Percentiles rank a stretch among this genome's conserved stretches.
Evolutionary conservation across 208 protist species (phyloP).

Genomic region (Leishmania arabica): DNA sequence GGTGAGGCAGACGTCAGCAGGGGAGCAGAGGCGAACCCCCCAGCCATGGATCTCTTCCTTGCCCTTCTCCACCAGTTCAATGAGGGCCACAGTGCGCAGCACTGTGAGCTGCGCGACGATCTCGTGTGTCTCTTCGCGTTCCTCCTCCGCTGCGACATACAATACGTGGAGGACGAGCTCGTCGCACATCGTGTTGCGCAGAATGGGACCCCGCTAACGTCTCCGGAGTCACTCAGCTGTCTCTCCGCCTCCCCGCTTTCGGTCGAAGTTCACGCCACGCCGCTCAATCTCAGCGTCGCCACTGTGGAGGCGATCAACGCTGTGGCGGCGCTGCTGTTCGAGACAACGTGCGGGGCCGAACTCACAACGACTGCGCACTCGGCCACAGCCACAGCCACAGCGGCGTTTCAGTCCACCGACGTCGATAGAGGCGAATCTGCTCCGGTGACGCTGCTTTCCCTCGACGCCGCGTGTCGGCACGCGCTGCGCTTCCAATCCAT

Average conservation of each 20-base stretch:
- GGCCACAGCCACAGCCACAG: neutral
- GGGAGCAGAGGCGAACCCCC: conserved; percentile 16
- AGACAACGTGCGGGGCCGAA: conserved; percentile 71
- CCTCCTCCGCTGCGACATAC: conserved; percentile 45
- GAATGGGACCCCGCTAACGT: neutral
- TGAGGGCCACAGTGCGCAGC: conserved; percentile 42
- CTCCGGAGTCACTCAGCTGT: neutral
- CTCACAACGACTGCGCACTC: conserved; percentile 20
- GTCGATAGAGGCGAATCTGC: neutral
- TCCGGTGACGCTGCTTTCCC: conserved; percentile 28
- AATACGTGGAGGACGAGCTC: conserved; percentile 19
- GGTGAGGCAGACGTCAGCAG: neutral
- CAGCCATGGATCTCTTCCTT: conserved; percentile 61
- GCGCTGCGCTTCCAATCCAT: conserved; percentile 60
- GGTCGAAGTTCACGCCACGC: conserved; percentile 1
- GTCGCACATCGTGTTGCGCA: conserved; percentile 10
- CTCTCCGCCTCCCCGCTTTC: neutral
- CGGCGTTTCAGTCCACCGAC: conserved; percentile 3
- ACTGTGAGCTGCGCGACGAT: conserved; percentile 77
- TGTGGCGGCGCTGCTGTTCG: conserved; percentile 60
- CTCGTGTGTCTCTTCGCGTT: conserved; percentile 47
- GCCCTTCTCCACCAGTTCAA: conserved; percentile 61
- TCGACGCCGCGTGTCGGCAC: conserved; percentile 34
- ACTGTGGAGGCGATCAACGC: conserved; percentile 67
- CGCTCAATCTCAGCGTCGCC: conserved; percentile 20